Conservation (phyloP, 305 asterid genomes). For the Solanum hybrid region DNA sequence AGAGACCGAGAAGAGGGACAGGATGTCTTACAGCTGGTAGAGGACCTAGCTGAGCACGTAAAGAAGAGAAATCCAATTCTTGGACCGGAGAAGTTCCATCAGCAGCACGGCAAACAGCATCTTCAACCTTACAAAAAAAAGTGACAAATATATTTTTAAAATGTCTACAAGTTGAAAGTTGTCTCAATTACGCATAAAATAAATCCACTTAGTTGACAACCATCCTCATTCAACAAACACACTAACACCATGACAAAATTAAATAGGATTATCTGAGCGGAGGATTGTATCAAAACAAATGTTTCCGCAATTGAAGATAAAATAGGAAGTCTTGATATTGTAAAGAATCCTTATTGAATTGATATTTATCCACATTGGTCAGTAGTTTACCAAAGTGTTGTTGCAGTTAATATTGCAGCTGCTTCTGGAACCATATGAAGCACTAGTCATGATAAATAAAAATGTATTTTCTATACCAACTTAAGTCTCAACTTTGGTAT, state of each 20-base stretch:
- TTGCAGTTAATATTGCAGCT: neutral
- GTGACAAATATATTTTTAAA: neutral
- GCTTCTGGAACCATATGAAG: conserved; percentile 5
- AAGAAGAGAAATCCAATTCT: conserved; percentile 65
- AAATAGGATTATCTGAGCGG: neutral
- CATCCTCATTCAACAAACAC: neutral
- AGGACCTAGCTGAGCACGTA: conserved; percentile 87
- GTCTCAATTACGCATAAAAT: neutral
- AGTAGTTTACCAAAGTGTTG: neutral
- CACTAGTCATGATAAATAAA: neutral
- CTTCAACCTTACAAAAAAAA: conserved; percentile 54
- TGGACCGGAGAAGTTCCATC: conserved; percentile 64
- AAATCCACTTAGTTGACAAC: neutral
- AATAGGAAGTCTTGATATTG: neutral
- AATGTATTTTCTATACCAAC: neutral
- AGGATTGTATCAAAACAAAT: neutral
- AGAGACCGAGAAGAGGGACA: conserved; percentile 15
- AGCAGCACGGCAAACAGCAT: conserved; percentile 84
- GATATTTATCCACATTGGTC: neutral
- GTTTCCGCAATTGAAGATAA: neutral
- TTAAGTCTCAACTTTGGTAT: neutral
- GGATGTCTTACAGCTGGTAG: conserved; percentile 70
- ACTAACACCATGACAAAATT: neutral
- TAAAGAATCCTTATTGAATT: neutral
- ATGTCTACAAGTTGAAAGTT: neutral